phyloP scores from a whole-genome alignment of 1,139 yeast species.

The Scheffersomyces insectosa region DNA sequence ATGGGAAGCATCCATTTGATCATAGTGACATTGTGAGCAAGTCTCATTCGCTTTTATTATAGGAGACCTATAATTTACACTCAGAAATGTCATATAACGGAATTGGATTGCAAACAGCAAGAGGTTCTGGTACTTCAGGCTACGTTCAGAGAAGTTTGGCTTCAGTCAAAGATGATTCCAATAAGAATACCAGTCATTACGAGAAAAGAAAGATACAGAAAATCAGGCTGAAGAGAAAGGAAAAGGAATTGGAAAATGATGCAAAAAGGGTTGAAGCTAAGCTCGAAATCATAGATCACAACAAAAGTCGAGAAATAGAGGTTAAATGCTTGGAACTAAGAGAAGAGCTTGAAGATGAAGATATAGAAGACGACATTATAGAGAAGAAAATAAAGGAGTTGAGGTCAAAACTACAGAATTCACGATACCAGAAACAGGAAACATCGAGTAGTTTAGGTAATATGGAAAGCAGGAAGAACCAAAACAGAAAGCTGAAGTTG shows the following conservation, averaged over 20 bases:
- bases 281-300: slow-evolving; percentile 44
- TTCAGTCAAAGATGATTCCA: slow-evolving; percentile 28
- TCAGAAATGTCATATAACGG: slow-evolving; percentile 64
- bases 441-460: background rate
- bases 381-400: slow-evolving; percentile 20
- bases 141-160: slow-evolving; percentile 56
- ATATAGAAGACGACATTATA: slow-evolving; percentile 28
- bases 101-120: slow-evolving; percentile 61
- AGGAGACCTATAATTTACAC: background rate
- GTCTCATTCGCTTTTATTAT: background rate
- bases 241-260: slow-evolving; percentile 5
- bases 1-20: background rate
- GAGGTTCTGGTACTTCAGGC: slow-evolving; percentile 79
- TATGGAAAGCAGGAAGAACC: background rate
- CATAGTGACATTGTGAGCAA: background rate
- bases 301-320: slow-evolving; percentile 50
- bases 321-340: slow-evolving; percentile 56
- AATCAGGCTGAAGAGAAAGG: slow-evolving; percentile 14
- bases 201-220: slow-evolving; percentile 17
- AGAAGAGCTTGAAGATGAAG: slow-evolving; percentile 56
- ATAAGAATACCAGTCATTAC: slow-evolving; percentile 20
- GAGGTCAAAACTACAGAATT: slow-evolving; percentile 23
- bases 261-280: slow-evolving; percentile 18
- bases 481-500: too few species aligned
- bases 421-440: background rate